Base-by-base conservation (phyloP, 116 monocot genomes). In the Iris pallida region DNA sequence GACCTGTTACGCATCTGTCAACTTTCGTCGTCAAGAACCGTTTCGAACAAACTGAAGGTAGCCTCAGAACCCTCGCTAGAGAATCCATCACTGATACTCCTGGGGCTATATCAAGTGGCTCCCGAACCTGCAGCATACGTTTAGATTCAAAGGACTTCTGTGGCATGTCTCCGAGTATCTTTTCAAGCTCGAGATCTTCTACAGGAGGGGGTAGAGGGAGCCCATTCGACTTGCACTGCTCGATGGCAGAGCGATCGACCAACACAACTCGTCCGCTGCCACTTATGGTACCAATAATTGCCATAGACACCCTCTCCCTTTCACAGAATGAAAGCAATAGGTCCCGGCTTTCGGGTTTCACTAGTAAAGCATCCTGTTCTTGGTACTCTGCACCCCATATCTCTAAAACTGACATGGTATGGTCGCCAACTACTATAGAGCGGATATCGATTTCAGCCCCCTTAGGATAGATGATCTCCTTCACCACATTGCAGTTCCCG, bases 331-430 rank as follows among this genome's bases (percentile, higher is more conserved):
- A 78, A 16, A 82, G 69, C 53, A 98, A 61, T 20, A 93, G 60
- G 40, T 13, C 64, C 4, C 79, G 64, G 58, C 76, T 86, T 76
- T 90, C 81, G 59, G 93, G 90, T 41, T 86, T 85, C 56, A 98
- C 79, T 69, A 98, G 66, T 9, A 98, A 57, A 64, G 98, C 98
- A 80, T 98, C 98, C 66, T 98, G 98, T 57, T 98, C 93, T 63
- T 93, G 98, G 75, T 98, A 98, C 70, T 98, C 98, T 3, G 98
- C 98, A 42, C 98, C 98, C 98, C 98, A 93, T 43, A 98, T 98
- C 71, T 98, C 98, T 57, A 98, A 71, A 42, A 98, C 90, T 5
- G 93, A 93, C 98, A 98, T 81, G 6, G 98, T 98, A 52, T 88
- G 83, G 66, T 98, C 98, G 65, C 93, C 98, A 42, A 98, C 85